Evolutionary conservation across 1,284 basidiomycete species (phyloP).

Genomic region (Waitea zeae): DNA sequence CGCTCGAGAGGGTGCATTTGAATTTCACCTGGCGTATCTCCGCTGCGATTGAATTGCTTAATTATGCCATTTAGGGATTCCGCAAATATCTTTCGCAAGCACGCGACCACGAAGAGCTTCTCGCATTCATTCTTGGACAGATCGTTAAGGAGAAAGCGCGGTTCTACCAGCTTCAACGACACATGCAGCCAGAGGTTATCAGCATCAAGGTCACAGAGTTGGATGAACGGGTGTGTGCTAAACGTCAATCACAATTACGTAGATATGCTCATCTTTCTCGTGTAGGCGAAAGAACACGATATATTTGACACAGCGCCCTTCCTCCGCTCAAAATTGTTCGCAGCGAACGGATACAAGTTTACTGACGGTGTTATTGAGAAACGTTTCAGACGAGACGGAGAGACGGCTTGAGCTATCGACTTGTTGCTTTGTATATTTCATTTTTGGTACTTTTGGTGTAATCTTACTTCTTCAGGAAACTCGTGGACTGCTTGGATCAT

Average conservation of each 20-base stretch:
- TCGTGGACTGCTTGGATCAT: no score
- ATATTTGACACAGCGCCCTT: conserved; percentile 85
- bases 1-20: conserved; percentile 74
- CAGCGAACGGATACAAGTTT: conserved; percentile 78
- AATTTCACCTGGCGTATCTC: no score
- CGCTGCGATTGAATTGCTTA: conserved; percentile 4
- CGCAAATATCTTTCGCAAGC: conserved; percentile 94
- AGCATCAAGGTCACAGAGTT: conserved; percentile 64
- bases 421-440: not conserved
- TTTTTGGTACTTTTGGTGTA: not conserved
- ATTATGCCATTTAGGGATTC: conserved; percentile 53
- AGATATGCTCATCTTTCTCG: conserved; percentile 6
- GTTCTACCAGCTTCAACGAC: conserved; percentile 59
- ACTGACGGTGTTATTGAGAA: conserved; percentile 53
- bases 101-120: conserved; percentile 87
- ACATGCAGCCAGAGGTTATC: conserved; percentile 62
- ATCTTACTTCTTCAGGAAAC: no score
- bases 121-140: conserved; percentile 88
- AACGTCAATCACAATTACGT: conserved; percentile 3
- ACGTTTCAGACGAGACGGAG: conserved; percentile 31
- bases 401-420: no score
- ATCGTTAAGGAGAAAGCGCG: conserved; percentile 92
- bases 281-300: conserved; percentile 83
- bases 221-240: conserved; percentile 52
- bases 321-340: conserved; percentile 72